Base-by-base conservation (phyloP, 2,329 filamentous ascomycete species). In the Aquanectria penicillioides region DNA sequence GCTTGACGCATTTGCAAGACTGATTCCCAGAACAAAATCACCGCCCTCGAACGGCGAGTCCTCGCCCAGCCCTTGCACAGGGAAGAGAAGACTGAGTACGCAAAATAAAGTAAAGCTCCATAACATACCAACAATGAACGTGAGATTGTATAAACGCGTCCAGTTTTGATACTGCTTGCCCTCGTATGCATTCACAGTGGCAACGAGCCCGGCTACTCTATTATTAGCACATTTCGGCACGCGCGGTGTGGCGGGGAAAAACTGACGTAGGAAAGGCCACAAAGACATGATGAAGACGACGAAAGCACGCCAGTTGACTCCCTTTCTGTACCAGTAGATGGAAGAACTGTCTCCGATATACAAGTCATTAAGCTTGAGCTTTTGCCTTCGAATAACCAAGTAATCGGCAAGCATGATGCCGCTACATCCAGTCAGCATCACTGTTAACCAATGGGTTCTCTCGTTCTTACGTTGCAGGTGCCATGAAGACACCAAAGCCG, bases 291-390 rank as follows among this genome's bases (percentile, higher is more conserved):
- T 66, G 56, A 72, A 78, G 20, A 73, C 66, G 3, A 67, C 57
- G 12, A 73, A 70, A 1, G 73, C 74, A 18, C 76, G 69, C 73
- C 72, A 76, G 60, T 78, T 77, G 43, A 74, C 53, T 12, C 77
- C 76, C 12, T 67, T 55, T 2, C 62, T 49, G 62, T 74, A 78
- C 68, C 74, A 77, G 60, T 80, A 80, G 11, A 74, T 74, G 3
- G 73, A 74, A 15, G 74, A 67, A 5, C 61, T 64, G 8, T 68
- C 63, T 44, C 63, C 62, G 29, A 59, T 37, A 59, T 79, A 80
- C 9, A 80, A 57, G 37, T 77, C 74, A 10, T 71, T 73, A 22
- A 78, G 64, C 57, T 77, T 73, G 43, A 78, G 68, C 49, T 73
- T 73, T 46, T 73, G 71, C 7, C 70, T 68, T 17, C 77, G 74